These are phyloP conservation scores for Malus fusca DNA, from an alignment of 306 rosid genomes.

Conservation along the genomic window DNA sequence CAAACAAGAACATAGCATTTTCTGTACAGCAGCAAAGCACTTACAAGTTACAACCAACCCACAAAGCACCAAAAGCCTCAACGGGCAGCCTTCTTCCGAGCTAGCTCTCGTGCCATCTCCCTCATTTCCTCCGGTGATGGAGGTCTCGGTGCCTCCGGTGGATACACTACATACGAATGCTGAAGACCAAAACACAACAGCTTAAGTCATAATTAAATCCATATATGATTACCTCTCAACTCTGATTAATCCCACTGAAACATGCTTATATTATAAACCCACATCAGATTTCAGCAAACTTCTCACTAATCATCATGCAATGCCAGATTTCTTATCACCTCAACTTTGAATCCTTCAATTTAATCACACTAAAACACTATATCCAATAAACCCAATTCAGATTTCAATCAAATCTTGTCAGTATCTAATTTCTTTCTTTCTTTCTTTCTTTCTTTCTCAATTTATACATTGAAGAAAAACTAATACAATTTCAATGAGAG, in stretches of 20 bases:
- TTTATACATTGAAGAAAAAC: no score
- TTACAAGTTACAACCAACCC: neutral
- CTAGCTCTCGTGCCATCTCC: slow-evolving; percentile 71
- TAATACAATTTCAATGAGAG: neutral
- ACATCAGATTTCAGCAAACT: neutral
- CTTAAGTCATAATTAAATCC: neutral
- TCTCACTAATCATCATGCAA: neutral
- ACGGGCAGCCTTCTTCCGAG: slow-evolving; percentile 46
- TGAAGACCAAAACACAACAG: slow-evolving; percentile 20
- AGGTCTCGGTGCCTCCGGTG: slow-evolving; percentile 64
- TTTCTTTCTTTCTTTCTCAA: neutral
- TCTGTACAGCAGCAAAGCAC: neutral
- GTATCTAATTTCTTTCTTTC: neutral
- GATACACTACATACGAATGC: slow-evolving; percentile 67
- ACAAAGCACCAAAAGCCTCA: slow-evolving; percentile 41
- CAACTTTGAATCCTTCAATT: neutral
- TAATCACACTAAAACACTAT: neutral
- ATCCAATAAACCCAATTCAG: neutral
- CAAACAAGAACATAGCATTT: neutral
- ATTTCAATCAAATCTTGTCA: neutral
- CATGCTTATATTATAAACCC: neutral
- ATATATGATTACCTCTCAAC: neutral
- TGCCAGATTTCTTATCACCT: neutral
- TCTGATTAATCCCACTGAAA: no score
- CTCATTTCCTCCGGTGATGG: slow-evolving; percentile 76